A percentile compares a stretch with the other conserved stretches of the same genome.
Evolutionary conservation across 352 stramenopile species (phyloP).

Genomic region (Phytophthora citrophthora): DNA sequence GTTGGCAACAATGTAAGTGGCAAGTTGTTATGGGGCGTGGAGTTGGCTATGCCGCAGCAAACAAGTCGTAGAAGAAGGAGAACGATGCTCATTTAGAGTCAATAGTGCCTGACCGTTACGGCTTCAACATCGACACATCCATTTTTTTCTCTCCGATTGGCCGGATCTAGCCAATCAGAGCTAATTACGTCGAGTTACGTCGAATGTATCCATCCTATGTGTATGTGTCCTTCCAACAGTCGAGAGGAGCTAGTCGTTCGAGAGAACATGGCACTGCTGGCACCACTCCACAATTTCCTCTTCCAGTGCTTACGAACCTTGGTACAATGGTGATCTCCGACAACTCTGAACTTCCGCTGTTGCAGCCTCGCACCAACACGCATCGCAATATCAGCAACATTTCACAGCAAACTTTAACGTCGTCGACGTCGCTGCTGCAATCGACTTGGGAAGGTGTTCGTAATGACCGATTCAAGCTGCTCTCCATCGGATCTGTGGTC

Average conservation of each 20-base stretch:
- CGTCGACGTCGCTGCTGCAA: constrained; percentile 13
- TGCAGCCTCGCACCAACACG: constrained; percentile 33
- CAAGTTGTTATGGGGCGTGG: too few relatives aligned
- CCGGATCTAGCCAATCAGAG: constrained; percentile 14
- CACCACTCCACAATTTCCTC: constrained; percentile 29
- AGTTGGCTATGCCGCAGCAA: too few relatives aligned
- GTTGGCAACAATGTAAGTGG: too few relatives aligned
- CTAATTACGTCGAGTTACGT: constrained; percentile 6
- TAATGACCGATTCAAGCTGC: constrained; percentile 44
- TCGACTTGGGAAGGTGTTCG: constrained; percentile 27
- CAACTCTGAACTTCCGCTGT: constrained; percentile 44
- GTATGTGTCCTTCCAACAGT: constrained; percentile 23
- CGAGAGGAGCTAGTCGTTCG: constrained; percentile 15
- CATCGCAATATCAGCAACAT: constrained; percentile 6
- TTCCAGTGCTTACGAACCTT: background rate
- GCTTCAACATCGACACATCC: constrained; percentile 19
- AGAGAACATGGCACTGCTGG: constrained; percentile 17
- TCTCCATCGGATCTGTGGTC: constrained; percentile 48
- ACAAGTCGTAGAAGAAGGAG: background rate
- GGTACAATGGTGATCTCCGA: constrained; percentile 28
- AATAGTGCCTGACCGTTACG: constrained; percentile 13
- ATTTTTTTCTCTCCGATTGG: constrained; percentile 30
- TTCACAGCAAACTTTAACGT: constrained; percentile 21
- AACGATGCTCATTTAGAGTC: background rate
- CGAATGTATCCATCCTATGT: constrained; percentile 25